Conservation (phyloP, 1,139 yeast species). For the Scheffersomyces stambukii region DNA sequence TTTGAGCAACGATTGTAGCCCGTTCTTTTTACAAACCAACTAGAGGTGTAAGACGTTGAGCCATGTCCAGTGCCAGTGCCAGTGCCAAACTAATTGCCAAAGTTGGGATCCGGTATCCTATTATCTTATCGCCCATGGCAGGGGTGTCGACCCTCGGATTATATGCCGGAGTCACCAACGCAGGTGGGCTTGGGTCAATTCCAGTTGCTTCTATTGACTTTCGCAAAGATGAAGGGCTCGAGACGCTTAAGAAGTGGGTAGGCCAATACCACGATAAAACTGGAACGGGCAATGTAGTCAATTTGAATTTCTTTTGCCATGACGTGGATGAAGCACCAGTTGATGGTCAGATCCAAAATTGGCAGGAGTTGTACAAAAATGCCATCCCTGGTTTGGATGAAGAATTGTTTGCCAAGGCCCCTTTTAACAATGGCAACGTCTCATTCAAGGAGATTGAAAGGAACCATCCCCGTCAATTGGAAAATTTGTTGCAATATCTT, state of each 20-base stretch:
- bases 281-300: slow-evolving; percentile 18
- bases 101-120: slow-evolving; percentile 27
- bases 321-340: slow-evolving; percentile 19
- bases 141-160: slow-evolving; percentile 41
- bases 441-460: slow-evolving; percentile 33
- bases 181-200: slow-evolving; percentile 46
- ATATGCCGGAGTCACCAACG: slow-evolving; percentile 32
- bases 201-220: slow-evolving; percentile 36
- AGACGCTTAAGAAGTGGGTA: slow-evolving; percentile 12
- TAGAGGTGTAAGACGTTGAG: too few species aligned
- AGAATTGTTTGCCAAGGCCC: slow-evolving; percentile 10
- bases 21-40: too few species aligned
- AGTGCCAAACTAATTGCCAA: slow-evolving; percentile 3
- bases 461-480: slow-evolving; percentile 6
- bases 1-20: too few species aligned
- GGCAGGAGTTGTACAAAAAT: slow-evolving; percentile 18
- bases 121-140: slow-evolving; percentile 54
- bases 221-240: slow-evolving; percentile 12
- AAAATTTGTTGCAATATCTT: slow-evolving; percentile 11
- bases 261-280: slow-evolving; percentile 1
- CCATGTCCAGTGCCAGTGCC: too few species aligned
- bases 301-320: slow-evolving; percentile 46
- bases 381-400: slow-evolving; percentile 7
- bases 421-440: slow-evolving; percentile 23
- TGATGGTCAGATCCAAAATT: slow-evolving; percentile 17